Evolutionary conservation across 2,329 filamentous ascomycete species (phyloP).

Genomic region (Ciborinia camelliae): DNA sequence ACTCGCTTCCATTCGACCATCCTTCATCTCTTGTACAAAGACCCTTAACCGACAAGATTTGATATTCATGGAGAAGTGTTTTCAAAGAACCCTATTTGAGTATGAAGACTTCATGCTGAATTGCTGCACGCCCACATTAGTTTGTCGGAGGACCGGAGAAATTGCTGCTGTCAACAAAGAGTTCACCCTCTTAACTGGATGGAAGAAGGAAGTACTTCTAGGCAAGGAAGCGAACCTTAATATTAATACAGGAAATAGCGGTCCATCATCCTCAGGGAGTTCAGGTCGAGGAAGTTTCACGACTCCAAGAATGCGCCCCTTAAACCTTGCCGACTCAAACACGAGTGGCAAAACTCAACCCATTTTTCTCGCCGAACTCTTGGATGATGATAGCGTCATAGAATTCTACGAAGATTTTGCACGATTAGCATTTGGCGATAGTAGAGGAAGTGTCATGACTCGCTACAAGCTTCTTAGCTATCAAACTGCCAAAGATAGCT

Average conservation of each 20-base stretch:
- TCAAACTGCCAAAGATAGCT: slow-evolving; percentile 61
- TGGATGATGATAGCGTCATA: slow-evolving; percentile 90
- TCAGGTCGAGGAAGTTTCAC: slow-evolving; percentile 44
- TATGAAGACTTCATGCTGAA: slow-evolving; percentile 91
- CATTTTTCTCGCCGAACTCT: slow-evolving; percentile 85
- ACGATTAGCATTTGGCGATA: slow-evolving; percentile 86
- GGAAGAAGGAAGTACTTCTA: slow-evolving; percentile 84
- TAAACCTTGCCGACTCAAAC: slow-evolving; percentile 42
- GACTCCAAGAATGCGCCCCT: slow-evolving; percentile 51
- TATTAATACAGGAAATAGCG: slow-evolving; percentile 57
- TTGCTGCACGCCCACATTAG: slow-evolving; percentile 84
- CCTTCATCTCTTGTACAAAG: slow-evolving; percentile 87
- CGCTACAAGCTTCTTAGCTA: slow-evolving; percentile 89
- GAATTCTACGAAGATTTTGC: slow-evolving; percentile 97
- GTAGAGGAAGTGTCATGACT: slow-evolving; percentile 77
- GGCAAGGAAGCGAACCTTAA: slow-evolving; percentile 87
- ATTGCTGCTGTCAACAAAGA: slow-evolving; percentile 95
- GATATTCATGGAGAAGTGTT: slow-evolving; percentile 96
- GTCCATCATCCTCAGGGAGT: slow-evolving; percentile 28
- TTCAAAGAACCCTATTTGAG: slow-evolving; percentile 88
- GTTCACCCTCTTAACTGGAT: slow-evolving; percentile 92
- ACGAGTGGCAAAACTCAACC: slow-evolving; percentile 58
- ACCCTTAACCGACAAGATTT: slow-evolving; percentile 86
- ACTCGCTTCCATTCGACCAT: slow-evolving; percentile 83
- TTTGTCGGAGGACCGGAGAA: slow-evolving; percentile 88